Evolutionary conservation across 257 asterid genomes (phyloP).

Genomic region (Solanum bukasovii): DNA sequence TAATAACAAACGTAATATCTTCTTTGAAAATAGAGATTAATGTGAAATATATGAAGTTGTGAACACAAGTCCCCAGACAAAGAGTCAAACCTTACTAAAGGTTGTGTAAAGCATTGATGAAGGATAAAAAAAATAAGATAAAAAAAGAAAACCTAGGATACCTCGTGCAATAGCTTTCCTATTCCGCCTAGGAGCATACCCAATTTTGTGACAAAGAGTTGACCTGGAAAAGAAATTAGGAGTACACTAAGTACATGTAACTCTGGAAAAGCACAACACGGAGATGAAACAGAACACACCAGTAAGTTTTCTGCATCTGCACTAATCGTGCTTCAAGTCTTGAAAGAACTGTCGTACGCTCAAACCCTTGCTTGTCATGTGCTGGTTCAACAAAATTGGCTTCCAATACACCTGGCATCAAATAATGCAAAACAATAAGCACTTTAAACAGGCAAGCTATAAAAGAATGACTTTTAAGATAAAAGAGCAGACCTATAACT

Average conservation of each 20-base stretch:
- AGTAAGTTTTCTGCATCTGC: constrained; percentile 74
- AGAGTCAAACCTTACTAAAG: not conserved
- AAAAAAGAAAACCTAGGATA: constrained; percentile 1
- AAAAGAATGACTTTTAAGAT: not conserved
- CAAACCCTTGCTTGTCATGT: constrained; percentile 97
- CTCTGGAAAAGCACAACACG: not conserved
- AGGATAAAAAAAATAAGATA: not conserved
- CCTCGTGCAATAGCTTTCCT: constrained; percentile 40
- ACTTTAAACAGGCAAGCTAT: constrained; percentile 8
- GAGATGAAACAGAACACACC: constrained; percentile 36
- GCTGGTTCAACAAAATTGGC: constrained; percentile 99
- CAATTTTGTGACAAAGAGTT: constrained; percentile 63
- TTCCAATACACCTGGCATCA: constrained; percentile 69
- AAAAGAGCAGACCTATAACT: constrained; percentile 66
- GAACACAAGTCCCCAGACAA: not conserved
- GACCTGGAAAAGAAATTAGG: constrained; percentile 42
- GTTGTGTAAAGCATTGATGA: not conserved
- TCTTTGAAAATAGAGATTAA: not conserved
- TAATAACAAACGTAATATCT: not conserved
- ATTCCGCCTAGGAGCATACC: constrained; percentile 62
- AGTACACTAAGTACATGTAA: not conserved
- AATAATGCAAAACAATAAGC: not conserved
- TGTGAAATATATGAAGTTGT: not conserved
- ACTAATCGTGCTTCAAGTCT: constrained; percentile 67
- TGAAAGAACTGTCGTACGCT: constrained; percentile 81